These are phyloP conservation scores for Fusarium siculi DNA, from an alignment of 2,329 filamentous ascomycete genomes.

Conservation along the genomic window DNA sequence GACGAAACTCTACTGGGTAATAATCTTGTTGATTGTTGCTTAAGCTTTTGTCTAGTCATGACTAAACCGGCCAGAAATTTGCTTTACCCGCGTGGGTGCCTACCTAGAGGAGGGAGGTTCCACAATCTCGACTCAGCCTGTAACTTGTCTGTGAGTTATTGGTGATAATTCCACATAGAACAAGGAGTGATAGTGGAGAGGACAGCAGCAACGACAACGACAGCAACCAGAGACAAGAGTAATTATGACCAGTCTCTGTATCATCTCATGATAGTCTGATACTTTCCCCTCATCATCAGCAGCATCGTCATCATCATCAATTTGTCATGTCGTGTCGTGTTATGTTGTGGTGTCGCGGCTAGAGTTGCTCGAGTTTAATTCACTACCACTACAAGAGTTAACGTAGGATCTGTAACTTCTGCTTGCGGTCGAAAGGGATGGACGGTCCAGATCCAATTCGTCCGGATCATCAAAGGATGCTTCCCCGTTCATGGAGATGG, in stretches of 20 bases:
- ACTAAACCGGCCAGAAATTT: slow-evolving; percentile 10
- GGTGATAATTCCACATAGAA: neutral
- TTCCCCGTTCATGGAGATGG: slow-evolving; percentile 40
- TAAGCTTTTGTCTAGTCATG: slow-evolving; percentile 16
- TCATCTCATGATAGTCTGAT: slow-evolving; percentile 6
- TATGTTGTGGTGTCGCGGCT: neutral
- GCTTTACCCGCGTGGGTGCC: slow-evolving; percentile 8
- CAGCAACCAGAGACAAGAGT: neutral
- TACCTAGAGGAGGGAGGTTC: neutral
- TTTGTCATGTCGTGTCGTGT: slow-evolving; percentile 8
- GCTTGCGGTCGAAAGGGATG: slow-evolving; percentile 32
- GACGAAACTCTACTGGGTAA: slow-evolving; percentile 18
- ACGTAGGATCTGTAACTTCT: slow-evolving; percentile 14
- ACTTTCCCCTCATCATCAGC: neutral
- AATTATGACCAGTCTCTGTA: slow-evolving; percentile 12
- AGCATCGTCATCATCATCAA: slow-evolving; percentile 7
- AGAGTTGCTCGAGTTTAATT: slow-evolving; percentile 7
- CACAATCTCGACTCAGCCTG: slow-evolving; percentile 14
- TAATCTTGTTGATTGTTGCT: neutral
- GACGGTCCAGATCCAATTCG: slow-evolving; percentile 42
- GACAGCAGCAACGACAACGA: neutral
- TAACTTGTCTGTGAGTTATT: slow-evolving; percentile 23
- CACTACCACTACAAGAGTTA: neutral
- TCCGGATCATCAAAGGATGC: slow-evolving; percentile 36
- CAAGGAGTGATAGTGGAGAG: slow-evolving; percentile 12